Percentiles rank a stretch among this genome's conserved stretches.
phyloP scores from a whole-genome alignment of 208 protist species.

The Leishmania lainsoni region DNA sequence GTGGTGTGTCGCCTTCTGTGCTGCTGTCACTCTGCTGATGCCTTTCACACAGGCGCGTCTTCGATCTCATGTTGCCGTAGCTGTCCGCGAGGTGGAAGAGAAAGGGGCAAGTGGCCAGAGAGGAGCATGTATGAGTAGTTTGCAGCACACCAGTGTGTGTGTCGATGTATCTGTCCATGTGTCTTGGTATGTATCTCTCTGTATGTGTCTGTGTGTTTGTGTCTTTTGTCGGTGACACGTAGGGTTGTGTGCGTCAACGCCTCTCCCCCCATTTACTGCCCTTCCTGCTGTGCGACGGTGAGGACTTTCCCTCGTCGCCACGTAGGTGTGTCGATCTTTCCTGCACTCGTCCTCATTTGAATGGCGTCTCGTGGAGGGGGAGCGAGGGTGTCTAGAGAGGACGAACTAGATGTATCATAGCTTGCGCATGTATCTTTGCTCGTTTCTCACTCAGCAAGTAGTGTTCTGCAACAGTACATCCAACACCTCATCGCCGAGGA shows the following conservation, averaged over 20 bases:
- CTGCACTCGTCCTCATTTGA: background rate
- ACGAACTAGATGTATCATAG: background rate
- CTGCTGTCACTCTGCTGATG: background rate
- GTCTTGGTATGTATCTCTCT: background rate
- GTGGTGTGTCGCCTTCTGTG: background rate
- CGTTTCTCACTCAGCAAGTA: background rate
- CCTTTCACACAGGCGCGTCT: background rate
- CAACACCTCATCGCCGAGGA: background rate
- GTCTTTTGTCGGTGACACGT: background rate
- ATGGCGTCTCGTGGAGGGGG: no score
- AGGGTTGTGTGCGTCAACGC: background rate
- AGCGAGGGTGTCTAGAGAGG: background rate
- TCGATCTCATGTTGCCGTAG: background rate
- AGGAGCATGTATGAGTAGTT: no score
- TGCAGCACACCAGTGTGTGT: background rate
- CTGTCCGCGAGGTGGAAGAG: background rate
- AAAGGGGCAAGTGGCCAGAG: background rate
- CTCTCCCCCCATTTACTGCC: background rate
- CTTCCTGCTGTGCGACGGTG: background rate
- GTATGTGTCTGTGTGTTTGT: background rate
- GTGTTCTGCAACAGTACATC: background rate
- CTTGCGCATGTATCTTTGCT: no score
- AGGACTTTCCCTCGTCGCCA: no score
- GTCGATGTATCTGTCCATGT: background rate
- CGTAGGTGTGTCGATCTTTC: background rate